Evolutionary conservation across 176 grass and related monocot species (phyloP).

Genomic region (Paspalum notatum): DNA sequence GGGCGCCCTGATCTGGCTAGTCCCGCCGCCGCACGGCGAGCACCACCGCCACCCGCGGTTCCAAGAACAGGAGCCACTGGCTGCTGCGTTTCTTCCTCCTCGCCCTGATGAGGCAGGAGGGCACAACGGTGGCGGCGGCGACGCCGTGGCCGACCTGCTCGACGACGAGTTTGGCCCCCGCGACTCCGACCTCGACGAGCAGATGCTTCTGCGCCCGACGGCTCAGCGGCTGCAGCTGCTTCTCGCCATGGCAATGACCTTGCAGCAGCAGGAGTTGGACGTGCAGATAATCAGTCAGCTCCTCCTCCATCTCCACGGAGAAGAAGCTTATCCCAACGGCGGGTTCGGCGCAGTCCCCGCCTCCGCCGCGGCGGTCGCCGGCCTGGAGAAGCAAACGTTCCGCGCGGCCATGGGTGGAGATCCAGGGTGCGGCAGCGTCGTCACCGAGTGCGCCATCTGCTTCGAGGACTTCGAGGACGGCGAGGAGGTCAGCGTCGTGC

Average conservation of each 20-base stretch:
- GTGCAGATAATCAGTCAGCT: neutral
- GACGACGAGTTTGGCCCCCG: neutral
- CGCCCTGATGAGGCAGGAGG: neutral
- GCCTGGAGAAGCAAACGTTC: slow-evolving; percentile 7
- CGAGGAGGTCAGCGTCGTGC: slow-evolving; percentile 11
- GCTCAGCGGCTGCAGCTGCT: neutral
- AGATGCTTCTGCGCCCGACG: neutral
- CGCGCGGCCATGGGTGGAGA: neutral
- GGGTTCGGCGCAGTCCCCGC: neutral
- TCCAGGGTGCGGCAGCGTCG: no score
- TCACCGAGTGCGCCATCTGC: slow-evolving; percentile 13
- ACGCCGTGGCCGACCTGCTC: neutral
- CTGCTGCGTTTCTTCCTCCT: no score
- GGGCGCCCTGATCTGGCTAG: neutral
- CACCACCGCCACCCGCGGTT: neutral
- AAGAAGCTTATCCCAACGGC: neutral
- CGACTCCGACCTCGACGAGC: neutral
- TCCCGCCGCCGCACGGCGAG: neutral
- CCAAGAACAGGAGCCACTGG: neutral
- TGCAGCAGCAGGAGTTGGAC: neutral
- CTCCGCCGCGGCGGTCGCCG: neutral
- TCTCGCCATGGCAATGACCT: neutral
- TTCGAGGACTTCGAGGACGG: slow-evolving; percentile 4
- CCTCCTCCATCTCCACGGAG: neutral
- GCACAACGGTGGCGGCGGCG: neutral